Evolutionary conservation across 129 eudicot species (phyloP), one percentile per base, ranked within the genome.

Genomic region (Sambucus nigra): DNA sequence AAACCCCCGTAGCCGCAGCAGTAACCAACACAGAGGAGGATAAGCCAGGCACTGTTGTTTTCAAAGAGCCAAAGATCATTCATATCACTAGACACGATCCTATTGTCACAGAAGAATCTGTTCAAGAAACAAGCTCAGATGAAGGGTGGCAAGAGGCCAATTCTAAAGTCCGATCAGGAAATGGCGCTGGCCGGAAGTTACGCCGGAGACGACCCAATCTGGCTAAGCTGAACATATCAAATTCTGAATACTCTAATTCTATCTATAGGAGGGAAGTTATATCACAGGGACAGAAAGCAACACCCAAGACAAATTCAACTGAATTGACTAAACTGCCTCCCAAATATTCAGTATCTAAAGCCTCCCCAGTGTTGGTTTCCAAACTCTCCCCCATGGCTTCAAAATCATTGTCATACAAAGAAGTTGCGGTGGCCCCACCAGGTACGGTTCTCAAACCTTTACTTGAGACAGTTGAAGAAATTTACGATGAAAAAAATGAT

Each of bases 81-180:
- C 54, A 39, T 51, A 39, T 63, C 42, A 52, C 57, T 53, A 55
- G 22, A 32, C 17, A 59, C 31, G 78, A 77, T 17, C 42, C 53
- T 31, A 16, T 60, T 27, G 60, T 64, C 48, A 10, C 54, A 23
- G 85, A 73, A 69, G 87, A 81, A 61, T 12, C 61, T 42, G 64
- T 66, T 45, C 79, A 75, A 55, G 89, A 85, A 51, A 35, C 65
- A 31, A 72, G 67, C 64, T 91, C 95, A 4, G 95, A 92, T 64
- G 94, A 92, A 61, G 99, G 96, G 29, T 92, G 99, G 99, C 96
- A 80, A 61, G 99, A 92, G 73, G 99, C 99, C 19, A 86, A 69
- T 51, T 67, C 96, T 5, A 92, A 77, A 70, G 73, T 67, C 53
- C 78, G 99, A 25, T 67, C 96, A 46, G 82, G 78, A 50, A 77